Evolutionary conservation across 1,284 basidiomycete species (phyloP).

Genomic region (Kalmanozyma brasiliensis): DNA sequence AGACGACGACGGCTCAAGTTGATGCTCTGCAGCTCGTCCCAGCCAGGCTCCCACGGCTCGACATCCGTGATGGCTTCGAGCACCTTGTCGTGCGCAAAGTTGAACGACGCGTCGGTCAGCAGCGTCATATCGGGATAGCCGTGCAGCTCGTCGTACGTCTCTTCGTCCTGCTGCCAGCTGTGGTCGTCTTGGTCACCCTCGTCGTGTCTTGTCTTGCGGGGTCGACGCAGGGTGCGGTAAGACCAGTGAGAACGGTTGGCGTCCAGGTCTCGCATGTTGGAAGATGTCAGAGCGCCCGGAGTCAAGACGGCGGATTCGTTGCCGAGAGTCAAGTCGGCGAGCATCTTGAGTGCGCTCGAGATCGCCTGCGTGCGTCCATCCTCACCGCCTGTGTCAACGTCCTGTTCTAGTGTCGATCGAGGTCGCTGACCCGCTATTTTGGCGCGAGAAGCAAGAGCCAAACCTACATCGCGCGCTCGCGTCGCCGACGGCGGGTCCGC

Average conservation of each 20-base stretch:
- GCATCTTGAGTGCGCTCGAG: constrained; percentile 27
- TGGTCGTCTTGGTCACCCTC: constrained; percentile 10
- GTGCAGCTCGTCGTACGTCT: constrained; percentile 47
- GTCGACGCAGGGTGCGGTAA: constrained; percentile 32
- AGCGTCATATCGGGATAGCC: constrained; percentile 50
- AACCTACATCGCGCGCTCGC: constrained; percentile 30
- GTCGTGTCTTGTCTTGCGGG: constrained; percentile 26
- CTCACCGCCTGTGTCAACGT: constrained; percentile 13
- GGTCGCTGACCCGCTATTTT: constrained; percentile 9
- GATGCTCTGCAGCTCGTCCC: constrained; percentile 82
- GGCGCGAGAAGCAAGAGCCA: constrained; percentile 15
- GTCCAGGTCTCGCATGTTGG: constrained; percentile 19
- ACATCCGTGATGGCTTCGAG: constrained; percentile 93
- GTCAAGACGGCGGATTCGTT: constrained; percentile 12
- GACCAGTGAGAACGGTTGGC: constrained; percentile 46
- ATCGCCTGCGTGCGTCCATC: constrained; percentile 39
- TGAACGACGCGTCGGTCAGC: constrained; percentile 91
- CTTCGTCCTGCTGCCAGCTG: constrained; percentile 23
- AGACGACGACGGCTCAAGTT: constrained; percentile 82
- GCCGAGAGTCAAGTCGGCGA: constrained; percentile 46
- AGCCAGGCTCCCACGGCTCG: constrained; percentile 92
- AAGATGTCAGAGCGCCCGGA: constrained; percentile 8
- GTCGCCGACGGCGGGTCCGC: constrained; percentile 33
- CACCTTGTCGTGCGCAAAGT: constrained; percentile 86
- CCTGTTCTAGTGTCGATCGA: constrained; percentile 3